phyloP scores from a whole-genome alignment of 1,139 yeast species.

The Yamadazyma songkhlaensis region DNA sequence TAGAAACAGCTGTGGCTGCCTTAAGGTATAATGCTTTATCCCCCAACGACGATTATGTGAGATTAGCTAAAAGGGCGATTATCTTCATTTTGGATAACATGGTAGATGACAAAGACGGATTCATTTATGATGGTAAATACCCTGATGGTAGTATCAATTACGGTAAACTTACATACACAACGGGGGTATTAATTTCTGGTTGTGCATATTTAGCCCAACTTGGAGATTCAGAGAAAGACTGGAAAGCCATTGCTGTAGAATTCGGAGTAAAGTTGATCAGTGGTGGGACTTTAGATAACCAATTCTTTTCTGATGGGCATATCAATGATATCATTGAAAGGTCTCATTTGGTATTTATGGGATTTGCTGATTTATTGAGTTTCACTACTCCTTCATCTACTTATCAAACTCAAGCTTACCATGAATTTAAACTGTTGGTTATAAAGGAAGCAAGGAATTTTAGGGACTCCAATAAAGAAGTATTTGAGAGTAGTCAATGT shows the following conservation, averaged over 20 bases:
- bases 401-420: conserved; percentile 18
- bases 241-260: conserved; percentile 19
- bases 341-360: conserved; percentile 19
- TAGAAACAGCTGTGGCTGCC: conserved; percentile 36
- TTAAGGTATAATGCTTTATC: conserved; percentile 19
- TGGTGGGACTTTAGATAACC: conserved; percentile 14
- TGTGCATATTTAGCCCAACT: conserved; percentile 23
- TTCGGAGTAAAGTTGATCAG: conserved; percentile 15
- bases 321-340: conserved; percentile 19
- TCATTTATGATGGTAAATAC: conserved; percentile 31
- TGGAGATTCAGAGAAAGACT: conserved; percentile 13
- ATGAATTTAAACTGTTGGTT: conserved; percentile 18
- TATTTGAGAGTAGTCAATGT: conserved; percentile 7
- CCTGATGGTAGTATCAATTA: conserved; percentile 21
- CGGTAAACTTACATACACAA: conserved; percentile 37
- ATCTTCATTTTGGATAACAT: conserved; percentile 25
- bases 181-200: conserved; percentile 33
- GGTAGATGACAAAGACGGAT: conserved; percentile 26
- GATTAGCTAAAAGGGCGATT: conserved; percentile 20
- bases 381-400: conserved; percentile 15
- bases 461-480: conserved; percentile 14
- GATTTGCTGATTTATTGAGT: conserved; percentile 19
- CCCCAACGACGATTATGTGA: conserved; percentile 5
- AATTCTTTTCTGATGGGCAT: conserved; percentile 17
- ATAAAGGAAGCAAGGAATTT: conserved; percentile 22